Percentiles rank a stretch among this genome's conserved stretches.
These are phyloP conservation scores for Trypanosomatidae sp. DNA, from an alignment of 208 protist species.

Conservation along the genomic window DNA sequence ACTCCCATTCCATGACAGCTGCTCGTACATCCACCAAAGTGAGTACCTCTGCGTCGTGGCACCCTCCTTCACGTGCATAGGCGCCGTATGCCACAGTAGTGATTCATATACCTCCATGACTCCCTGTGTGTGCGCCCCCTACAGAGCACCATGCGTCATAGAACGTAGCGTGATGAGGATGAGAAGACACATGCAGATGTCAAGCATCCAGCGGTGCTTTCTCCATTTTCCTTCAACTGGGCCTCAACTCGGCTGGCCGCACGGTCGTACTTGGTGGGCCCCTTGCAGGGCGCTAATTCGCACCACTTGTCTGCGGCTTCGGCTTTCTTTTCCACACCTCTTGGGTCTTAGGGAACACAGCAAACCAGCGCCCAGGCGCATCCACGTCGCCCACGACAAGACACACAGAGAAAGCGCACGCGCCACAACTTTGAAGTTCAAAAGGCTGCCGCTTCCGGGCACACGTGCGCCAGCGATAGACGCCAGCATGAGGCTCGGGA, in stretches of 20 bases:
- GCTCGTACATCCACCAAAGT: not conserved
- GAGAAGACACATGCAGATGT: not conserved
- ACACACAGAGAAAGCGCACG: not conserved
- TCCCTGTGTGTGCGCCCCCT: not conserved
- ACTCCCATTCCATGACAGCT: not conserved
- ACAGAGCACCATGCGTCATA: not conserved
- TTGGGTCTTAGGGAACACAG: not conserved
- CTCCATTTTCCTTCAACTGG: not conserved
- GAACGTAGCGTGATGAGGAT: not conserved
- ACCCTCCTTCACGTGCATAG: not conserved
- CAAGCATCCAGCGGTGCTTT: not conserved
- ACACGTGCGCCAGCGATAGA: not conserved
- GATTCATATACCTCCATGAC: not conserved
- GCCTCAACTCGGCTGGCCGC: not conserved
- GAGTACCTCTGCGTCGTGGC: not conserved
- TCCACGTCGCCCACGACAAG: not conserved
- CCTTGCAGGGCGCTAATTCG: too few relatives aligned
- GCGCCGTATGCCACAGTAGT: not conserved
- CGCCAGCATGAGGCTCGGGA: not conserved
- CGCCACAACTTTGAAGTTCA: not conserved
- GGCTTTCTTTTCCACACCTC: not conserved
- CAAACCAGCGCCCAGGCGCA: not conserved
- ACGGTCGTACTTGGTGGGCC: not conserved
- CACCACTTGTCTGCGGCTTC: not conserved
- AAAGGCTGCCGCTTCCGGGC: not conserved